Percentiles rank a stretch among this genome's conserved stretches.
Conservation (phyloP, 2,329 filamentous ascomycete species). For the Colletotrichum paranaense region DNA sequence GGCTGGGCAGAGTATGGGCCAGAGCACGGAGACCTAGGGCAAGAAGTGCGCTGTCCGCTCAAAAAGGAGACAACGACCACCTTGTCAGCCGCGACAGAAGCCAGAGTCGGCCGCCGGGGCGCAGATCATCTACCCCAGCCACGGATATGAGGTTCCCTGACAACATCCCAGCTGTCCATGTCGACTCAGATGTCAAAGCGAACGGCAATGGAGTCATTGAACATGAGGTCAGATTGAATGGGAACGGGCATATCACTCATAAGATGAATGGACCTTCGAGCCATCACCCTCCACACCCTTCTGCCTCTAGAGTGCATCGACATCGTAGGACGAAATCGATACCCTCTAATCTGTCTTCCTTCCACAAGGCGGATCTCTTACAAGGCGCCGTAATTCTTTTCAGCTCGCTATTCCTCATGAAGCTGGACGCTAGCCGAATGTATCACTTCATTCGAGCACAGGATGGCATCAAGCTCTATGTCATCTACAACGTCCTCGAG, state of each 20-base stretch:
- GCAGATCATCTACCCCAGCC: neutral
- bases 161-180: neutral
- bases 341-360: slow-evolving; percentile 85
- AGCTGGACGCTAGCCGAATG: slow-evolving; percentile 94
- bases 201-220: slow-evolving; percentile 42
- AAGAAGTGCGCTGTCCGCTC: neutral
- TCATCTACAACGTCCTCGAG: slow-evolving; percentile 98
- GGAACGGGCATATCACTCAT: slow-evolving; percentile 27
- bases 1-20: slow-evolving; percentile 79
- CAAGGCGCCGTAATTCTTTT: slow-evolving; percentile 89
- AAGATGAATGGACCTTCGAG: slow-evolving; percentile 18
- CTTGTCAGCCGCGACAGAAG: slow-evolving; percentile 27
- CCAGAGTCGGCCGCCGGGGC: slow-evolving; percentile 10
- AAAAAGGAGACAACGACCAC: slow-evolving; percentile 12
- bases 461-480: slow-evolving; percentile 97
- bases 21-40: slow-evolving; percentile 54
- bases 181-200: slow-evolving; percentile 18
- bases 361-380: slow-evolving; percentile 94
- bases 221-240: slow-evolving; percentile 19
- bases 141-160: neutral
- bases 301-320: slow-evolving; percentile 47
- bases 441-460: slow-evolving; percentile 98
- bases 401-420: slow-evolving; percentile 88
- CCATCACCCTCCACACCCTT: slow-evolving; percentile 36
- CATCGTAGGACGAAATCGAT: slow-evolving; percentile 85